These are phyloP conservation scores for Fusarium ambrosium DNA, from an alignment of 2,329 filamentous ascomycete genomes.

Conservation along the genomic window DNA sequence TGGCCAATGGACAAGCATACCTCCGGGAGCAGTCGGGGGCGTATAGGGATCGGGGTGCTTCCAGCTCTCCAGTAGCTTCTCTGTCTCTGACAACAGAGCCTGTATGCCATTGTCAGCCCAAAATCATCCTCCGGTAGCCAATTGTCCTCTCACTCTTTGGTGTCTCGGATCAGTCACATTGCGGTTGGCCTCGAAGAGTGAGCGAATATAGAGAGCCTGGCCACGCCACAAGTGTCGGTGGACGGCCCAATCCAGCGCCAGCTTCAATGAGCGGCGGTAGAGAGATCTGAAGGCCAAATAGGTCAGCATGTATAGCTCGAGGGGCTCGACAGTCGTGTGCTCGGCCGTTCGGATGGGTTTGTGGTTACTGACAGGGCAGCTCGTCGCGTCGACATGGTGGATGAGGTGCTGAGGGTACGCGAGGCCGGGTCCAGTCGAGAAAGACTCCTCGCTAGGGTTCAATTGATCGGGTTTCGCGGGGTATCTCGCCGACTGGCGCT, in stretches of 20 bases:
- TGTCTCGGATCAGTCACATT: conserved; percentile 86
- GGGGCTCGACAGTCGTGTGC: conserved; percentile 10
- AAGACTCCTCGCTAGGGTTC: conserved; percentile 30
- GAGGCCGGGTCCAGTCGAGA: conserved; percentile 29
- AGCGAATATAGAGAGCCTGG: conserved; percentile 95
- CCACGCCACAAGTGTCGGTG: conserved; percentile 94
- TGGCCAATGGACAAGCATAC: conserved; percentile 61
- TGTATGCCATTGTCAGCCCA: conserved; percentile 54
- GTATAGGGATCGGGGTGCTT: conserved; percentile 97
- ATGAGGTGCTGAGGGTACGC: conserved; percentile 16
- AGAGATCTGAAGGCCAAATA: conserved; percentile 69
- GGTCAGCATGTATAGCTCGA: conserved; percentile 32
- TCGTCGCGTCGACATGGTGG: conserved; percentile 56
- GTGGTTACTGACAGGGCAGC: conserved; percentile 62
- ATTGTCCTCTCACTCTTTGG: conserved; percentile 75
- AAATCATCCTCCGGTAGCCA: not conserved
- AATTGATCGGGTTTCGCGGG: conserved; percentile 37
- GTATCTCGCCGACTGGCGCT: conserved; percentile 33
- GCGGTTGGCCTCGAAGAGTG: conserved; percentile 94
- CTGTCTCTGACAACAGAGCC: conserved; percentile 88
- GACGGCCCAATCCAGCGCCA: conserved; percentile 95
- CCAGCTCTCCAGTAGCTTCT: conserved; percentile 90
- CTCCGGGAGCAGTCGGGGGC: conserved; percentile 91
- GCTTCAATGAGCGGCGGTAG: conserved; percentile 93
- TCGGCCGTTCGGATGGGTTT: conserved; percentile 26